Percentiles rank a stretch among this genome's conserved stretches.
phyloP scores from a whole-genome alignment of 116 monocot species.

The Iris pallida region DNA sequence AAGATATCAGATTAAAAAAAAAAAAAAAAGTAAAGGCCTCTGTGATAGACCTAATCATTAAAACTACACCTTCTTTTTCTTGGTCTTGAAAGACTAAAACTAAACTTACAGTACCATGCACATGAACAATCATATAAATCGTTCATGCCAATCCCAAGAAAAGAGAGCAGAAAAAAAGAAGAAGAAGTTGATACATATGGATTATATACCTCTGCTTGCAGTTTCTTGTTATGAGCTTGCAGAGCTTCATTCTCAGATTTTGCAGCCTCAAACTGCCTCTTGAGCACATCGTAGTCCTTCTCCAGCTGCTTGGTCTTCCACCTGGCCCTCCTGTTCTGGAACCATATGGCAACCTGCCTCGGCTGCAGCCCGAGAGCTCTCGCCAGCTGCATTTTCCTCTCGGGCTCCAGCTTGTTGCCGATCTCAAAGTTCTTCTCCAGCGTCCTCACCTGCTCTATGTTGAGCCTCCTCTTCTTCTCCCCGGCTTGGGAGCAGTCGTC shows the following conservation, averaged over 20 bases:
- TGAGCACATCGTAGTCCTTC: slow-evolving; percentile 89
- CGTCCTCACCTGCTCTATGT: slow-evolving; percentile 88
- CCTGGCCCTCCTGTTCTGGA: slow-evolving; percentile 93
- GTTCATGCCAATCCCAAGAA: background rate
- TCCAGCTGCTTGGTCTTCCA: slow-evolving; percentile 99
- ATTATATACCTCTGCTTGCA: slow-evolving; percentile 69
- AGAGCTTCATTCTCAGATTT: slow-evolving; percentile 77
- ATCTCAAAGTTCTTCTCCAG: slow-evolving; percentile 95
- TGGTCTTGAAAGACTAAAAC: slow-evolving; percentile 22
- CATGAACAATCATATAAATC: background rate
- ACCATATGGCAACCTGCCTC: slow-evolving; percentile 96
- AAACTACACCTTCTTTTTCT: slow-evolving; percentile 2
- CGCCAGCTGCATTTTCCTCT: slow-evolving; percentile 94
- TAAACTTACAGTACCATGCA: background rate
- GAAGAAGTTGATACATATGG: background rate
- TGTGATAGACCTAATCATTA: slow-evolving; percentile 31
- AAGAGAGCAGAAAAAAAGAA: background rate
- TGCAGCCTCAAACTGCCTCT: slow-evolving; percentile 66
- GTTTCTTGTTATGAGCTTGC: slow-evolving; percentile 75
- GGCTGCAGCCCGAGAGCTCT: slow-evolving; percentile 80
- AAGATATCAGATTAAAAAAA: slow-evolving; percentile 2
- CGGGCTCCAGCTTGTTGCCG: slow-evolving; percentile 94
- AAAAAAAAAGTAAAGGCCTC: background rate
- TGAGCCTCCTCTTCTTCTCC: slow-evolving; percentile 96
- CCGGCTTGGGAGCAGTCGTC: slow-evolving; percentile 70